Evolutionary conservation across 106 monocot species (phyloP).

Genomic region (Apostasia shenzhenica): DNA sequence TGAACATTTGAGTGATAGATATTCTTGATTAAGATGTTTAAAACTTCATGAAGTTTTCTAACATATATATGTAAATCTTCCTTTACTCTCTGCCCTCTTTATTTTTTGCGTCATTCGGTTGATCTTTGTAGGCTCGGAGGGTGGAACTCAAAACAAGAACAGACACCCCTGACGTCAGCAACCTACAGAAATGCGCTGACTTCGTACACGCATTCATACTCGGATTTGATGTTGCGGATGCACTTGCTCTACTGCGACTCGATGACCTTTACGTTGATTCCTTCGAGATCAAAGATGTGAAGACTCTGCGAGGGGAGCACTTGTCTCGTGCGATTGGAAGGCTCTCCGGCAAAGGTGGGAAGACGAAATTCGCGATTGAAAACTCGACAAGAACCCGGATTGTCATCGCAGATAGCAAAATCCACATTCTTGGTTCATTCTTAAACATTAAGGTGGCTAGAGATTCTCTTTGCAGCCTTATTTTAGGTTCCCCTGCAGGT

Average conservation of each 20-base stretch:
- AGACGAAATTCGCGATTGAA: conserved; percentile 89
- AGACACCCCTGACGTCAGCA: conserved; percentile 68
- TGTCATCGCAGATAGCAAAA: conserved; percentile 82
- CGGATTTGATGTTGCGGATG: conserved; percentile 78
- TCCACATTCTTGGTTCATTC: conserved; percentile 71
- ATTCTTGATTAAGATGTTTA: too few relatives aligned
- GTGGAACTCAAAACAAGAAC: conserved; percentile 61
- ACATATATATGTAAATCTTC: too few relatives aligned
- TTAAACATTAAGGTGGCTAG: conserved; percentile 58
- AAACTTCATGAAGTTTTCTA: too few relatives aligned
- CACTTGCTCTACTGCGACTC: conserved; percentile 69
- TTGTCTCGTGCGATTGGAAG: conserved; percentile 83
- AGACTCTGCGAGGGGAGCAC: conserved; percentile 77
- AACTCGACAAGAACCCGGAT: conserved; percentile 85
- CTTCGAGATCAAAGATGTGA: conserved; percentile 95
- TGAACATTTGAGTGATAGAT: too few relatives aligned
- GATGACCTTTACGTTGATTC: conserved; percentile 91
- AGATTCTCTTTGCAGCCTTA: conserved; percentile 83
- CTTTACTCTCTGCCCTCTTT: too few relatives aligned
- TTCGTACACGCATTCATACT: conserved; percentile 94
- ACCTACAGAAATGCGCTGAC: conserved; percentile 86
- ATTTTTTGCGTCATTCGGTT: too few relatives aligned
- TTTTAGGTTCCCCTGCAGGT: conserved; percentile 82
- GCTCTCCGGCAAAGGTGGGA: conserved; percentile 86
- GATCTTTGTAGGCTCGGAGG: conserved; percentile 27